A percentile compares a stretch with the other conserved stretches of the same genome.
phyloP scores from a whole-genome alignment of 768 basidiomycete species.

The Russula compacta region DNA sequence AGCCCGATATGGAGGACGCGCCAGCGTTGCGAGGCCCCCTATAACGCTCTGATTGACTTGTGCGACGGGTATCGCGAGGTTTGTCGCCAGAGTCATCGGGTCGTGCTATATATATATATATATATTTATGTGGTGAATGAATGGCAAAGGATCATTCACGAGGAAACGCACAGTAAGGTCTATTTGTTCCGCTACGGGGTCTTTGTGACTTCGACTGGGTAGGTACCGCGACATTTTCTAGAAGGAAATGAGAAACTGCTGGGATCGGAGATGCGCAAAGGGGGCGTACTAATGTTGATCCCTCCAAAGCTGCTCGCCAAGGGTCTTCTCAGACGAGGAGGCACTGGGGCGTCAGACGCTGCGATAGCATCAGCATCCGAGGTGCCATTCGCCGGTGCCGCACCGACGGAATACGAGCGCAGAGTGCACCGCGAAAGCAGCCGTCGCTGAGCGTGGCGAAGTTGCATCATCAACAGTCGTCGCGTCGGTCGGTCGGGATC shows the following conservation, averaged over 20 bases:
- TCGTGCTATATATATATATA: not conserved
- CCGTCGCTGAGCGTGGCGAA: constrained; percentile 7
- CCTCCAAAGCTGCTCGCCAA: constrained; percentile 14
- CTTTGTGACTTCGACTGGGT: not conserved
- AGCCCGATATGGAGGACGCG: not conserved
- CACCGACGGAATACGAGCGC: constrained; percentile 1
- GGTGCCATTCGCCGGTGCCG: not conserved
- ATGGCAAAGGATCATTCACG: not conserved
- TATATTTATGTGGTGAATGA: not conserved
- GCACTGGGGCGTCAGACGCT: not conserved
- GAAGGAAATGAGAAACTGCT: not conserved
- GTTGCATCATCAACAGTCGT: not conserved
- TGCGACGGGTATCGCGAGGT: not conserved
- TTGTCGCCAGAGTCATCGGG: not conserved
- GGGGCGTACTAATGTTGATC: constrained; percentile 14
- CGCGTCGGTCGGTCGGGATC: not conserved
- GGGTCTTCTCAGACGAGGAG: constrained; percentile 1
- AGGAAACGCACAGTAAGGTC: not conserved
- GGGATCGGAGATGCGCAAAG: not conserved
- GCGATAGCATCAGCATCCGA: not conserved
- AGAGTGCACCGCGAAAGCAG: not conserved
- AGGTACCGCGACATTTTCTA: constrained; percentile 9
- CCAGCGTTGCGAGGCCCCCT: not conserved
- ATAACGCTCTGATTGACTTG: not conserved
- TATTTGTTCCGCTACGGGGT: not conserved